Evolutionary conservation across 2,329 filamentous ascomycete genomes (phyloP).

Genomic region (Fusarium nurragi): DNA sequence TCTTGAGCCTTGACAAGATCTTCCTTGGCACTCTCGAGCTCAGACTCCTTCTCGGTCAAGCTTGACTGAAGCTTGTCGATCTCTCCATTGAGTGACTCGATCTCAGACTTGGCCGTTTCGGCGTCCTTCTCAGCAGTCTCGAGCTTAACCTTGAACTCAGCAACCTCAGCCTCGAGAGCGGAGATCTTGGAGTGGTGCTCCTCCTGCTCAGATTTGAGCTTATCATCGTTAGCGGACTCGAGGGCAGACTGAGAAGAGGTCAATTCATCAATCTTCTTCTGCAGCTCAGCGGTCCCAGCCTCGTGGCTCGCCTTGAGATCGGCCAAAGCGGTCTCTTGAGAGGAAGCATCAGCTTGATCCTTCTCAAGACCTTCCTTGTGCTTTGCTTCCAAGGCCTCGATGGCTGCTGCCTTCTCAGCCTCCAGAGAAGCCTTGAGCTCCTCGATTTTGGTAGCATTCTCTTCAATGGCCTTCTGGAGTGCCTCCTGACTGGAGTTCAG

Average conservation of each 20-base stretch:
- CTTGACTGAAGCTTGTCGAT: slow-evolving; percentile 52
- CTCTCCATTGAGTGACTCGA: slow-evolving; percentile 55
- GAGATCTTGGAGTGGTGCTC: slow-evolving; percentile 57
- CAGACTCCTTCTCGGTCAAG: slow-evolving; percentile 56
- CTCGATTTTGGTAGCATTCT: slow-evolving; percentile 61
- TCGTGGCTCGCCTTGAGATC: slow-evolving; percentile 64
- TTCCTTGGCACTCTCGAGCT: slow-evolving; percentile 57
- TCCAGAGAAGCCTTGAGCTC: slow-evolving; percentile 60
- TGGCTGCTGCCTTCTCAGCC: slow-evolving; percentile 59
- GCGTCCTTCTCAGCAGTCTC: slow-evolving; percentile 59
- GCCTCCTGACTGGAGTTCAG: slow-evolving; percentile 47
- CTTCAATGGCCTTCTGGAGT: slow-evolving; percentile 53
- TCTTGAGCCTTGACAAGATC: slow-evolving; percentile 55
- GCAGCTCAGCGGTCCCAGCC: slow-evolving; percentile 57
- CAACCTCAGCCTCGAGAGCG: slow-evolving; percentile 62
- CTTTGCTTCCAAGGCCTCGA: slow-evolving; percentile 63
- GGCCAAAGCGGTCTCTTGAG: slow-evolving; percentile 59
- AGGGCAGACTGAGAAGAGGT: slow-evolving; percentile 57
- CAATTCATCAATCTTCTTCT: slow-evolving; percentile 65
- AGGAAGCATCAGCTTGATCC: slow-evolving; percentile 55
- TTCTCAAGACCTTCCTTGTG: slow-evolving; percentile 62
- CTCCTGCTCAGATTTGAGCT: slow-evolving; percentile 56
- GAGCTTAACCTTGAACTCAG: slow-evolving; percentile 60
- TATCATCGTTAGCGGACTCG: slow-evolving; percentile 57
- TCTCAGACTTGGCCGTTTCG: slow-evolving; percentile 54